Evolutionary conservation across 805 yeast genomes (phyloP).

Genomic region (Pichia gijzeniarum): DNA sequence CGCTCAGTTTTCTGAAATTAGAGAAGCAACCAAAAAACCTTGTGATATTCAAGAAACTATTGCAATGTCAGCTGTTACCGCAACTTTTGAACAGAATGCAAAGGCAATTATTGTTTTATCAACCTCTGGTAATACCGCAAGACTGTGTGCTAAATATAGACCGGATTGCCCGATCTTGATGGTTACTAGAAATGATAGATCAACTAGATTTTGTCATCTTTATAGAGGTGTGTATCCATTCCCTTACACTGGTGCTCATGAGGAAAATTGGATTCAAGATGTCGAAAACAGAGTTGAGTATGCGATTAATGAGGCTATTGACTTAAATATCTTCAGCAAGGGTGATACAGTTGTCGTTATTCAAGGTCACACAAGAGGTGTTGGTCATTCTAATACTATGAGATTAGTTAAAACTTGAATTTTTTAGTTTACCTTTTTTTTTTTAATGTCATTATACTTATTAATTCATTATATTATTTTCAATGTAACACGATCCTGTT

Average conservation of each 20-base stretch:
- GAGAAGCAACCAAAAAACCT: conserved; percentile 80
- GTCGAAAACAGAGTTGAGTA: conserved; percentile 90
- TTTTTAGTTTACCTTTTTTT: neutral
- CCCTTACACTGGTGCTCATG: conserved; percentile 59
- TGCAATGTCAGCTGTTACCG: conserved; percentile 94
- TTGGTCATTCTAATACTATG: conserved; percentile 98
- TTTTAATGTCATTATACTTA: neutral
- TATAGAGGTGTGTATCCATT: conserved; percentile 99
- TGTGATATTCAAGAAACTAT: conserved; percentile 93
- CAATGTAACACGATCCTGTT: too few species aligned
- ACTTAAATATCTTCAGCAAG: conserved; percentile 74
- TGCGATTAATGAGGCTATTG: conserved; percentile 87
- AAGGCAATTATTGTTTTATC: conserved; percentile 95
- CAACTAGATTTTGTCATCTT: conserved; percentile 94
- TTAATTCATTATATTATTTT: neutral
- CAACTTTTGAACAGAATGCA: conserved; percentile 93
- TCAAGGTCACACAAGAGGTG: conserved; percentile 98
- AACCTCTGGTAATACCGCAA: conserved; percentile 91
- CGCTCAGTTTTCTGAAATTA: conserved; percentile 76
- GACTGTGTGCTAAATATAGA: conserved; percentile 95
- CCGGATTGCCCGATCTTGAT: conserved; percentile 95
- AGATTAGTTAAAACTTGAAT: conserved; percentile 46
- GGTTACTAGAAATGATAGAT: conserved; percentile 91
- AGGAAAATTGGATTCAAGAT: conserved; percentile 90
- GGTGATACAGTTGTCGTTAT: conserved; percentile 91